Evolutionary conservation across 768 basidiomycete genomes (phyloP).

Genomic region (Krasilnikovozyma curviuscula): DNA sequence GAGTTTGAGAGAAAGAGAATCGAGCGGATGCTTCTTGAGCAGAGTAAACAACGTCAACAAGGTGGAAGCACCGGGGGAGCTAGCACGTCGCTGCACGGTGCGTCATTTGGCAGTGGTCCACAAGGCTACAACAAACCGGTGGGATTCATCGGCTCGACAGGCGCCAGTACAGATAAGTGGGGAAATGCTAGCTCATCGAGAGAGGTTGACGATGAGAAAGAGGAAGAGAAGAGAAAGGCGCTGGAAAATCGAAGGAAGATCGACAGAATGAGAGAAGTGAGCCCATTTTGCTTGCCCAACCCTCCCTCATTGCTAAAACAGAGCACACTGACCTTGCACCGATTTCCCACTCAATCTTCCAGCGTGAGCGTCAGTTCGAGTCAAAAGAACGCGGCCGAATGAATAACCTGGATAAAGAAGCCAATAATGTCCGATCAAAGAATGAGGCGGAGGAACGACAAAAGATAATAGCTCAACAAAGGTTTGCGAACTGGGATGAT

Average conservation of each 20-base stretch:
- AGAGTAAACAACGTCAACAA: background rate
- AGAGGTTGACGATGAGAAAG: slow-evolving; percentile 65
- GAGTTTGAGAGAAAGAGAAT: slow-evolving; percentile 42
- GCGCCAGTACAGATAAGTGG: slow-evolving; percentile 25
- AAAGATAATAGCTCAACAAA: slow-evolving; percentile 27
- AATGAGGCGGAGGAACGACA: slow-evolving; percentile 14
- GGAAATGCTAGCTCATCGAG: slow-evolving; percentile 19
- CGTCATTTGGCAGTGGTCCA: slow-evolving; percentile 44
- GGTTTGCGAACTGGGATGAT: slow-evolving; percentile 54
- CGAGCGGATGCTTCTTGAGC: slow-evolving; percentile 1
- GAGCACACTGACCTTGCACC: background rate
- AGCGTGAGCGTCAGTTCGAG: slow-evolving; percentile 91
- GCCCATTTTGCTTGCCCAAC: slow-evolving; percentile 22
- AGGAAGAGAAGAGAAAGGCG: slow-evolving; percentile 64
- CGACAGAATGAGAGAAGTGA: slow-evolving; percentile 63
- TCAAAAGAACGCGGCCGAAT: slow-evolving; percentile 69
- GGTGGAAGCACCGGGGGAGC: background rate
- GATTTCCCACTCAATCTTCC: background rate
- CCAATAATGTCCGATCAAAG: slow-evolving; percentile 17
- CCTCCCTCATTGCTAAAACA: background rate
- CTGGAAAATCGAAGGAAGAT: slow-evolving; percentile 60
- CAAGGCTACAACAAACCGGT: slow-evolving; percentile 64
- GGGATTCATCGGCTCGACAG: slow-evolving; percentile 50
- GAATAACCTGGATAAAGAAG: slow-evolving; percentile 26
- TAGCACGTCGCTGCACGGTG: background rate